A percentile compares a stretch with the other conserved stretches of the same genome.
Evolutionary conservation across 768 basidiomycete genomes (phyloP).

Genomic region (Clitopilus hobsonii): DNA sequence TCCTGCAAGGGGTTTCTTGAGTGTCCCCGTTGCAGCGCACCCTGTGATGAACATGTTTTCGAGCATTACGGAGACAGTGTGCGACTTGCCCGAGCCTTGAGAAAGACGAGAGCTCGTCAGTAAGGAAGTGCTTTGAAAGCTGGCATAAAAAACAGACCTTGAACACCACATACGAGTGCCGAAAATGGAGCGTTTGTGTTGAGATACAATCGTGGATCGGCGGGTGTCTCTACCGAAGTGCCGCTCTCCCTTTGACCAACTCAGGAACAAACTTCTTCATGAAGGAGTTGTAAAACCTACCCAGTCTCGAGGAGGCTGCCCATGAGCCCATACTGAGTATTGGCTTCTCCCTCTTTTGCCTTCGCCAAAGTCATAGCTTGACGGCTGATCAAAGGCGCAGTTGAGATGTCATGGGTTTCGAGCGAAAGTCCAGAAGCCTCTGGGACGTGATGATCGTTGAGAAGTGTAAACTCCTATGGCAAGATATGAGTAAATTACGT

Average conservation of each 20-base stretch:
- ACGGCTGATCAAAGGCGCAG: slow-evolving; percentile 49
- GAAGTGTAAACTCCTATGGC: too few relatives aligned
- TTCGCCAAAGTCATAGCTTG: slow-evolving; percentile 36
- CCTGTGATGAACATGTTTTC: slow-evolving; percentile 67
- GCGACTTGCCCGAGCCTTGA: slow-evolving; percentile 67
- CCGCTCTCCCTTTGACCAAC: slow-evolving; percentile 29
- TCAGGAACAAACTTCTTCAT: neutral
- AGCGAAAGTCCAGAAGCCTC: too few relatives aligned
- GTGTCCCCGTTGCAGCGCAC: slow-evolving; percentile 41
- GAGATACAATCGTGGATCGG: slow-evolving; percentile 55
- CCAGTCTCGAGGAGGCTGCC: slow-evolving; percentile 42
- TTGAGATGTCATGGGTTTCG: slow-evolving; percentile 38
- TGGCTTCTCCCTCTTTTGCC: slow-evolving; percentile 22
- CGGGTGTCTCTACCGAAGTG: slow-evolving; percentile 25
- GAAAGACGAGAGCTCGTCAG: too few relatives aligned
- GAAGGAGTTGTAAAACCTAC: slow-evolving; percentile 25
- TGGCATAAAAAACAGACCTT: slow-evolving; percentile 28
- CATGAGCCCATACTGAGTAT: slow-evolving; percentile 59
- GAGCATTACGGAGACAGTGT: slow-evolving; percentile 62
- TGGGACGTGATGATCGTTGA: too few relatives aligned
- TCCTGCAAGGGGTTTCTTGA: slow-evolving; percentile 53
- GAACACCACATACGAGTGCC: slow-evolving; percentile 71
- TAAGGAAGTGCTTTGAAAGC: too few relatives aligned
- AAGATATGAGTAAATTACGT: too few relatives aligned
- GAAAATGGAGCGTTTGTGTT: slow-evolving; percentile 80